A percentile compares a stretch with the other conserved stretches of the same genome.
phyloP scores from a whole-genome alignment of 192 early-diverging fungal genomes.

The Coemansia sp. region DNA sequence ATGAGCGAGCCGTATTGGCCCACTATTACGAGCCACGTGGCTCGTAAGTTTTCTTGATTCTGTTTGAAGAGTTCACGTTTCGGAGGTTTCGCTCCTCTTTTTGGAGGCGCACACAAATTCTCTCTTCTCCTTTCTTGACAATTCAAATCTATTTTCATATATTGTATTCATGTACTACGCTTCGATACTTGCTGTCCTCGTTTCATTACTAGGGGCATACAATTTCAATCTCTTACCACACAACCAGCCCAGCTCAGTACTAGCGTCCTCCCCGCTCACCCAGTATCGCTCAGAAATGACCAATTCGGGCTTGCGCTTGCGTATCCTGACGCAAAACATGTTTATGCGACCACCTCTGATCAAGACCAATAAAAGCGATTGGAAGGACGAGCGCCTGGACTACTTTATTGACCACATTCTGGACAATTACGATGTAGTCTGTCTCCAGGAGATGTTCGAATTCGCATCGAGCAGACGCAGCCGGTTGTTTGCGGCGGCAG shows the following conservation, averaged over 20 bases:
- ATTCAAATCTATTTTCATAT: not conserved
- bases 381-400: slow-evolving; percentile 75
- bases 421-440: slow-evolving; percentile 75
- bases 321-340: slow-evolving; percentile 68
- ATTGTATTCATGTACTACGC: not conserved
- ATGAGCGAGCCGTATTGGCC: too few relatives aligned
- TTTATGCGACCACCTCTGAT: slow-evolving; percentile 72
- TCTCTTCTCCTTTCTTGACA: not conserved
- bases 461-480: slow-evolving; percentile 65
- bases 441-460: slow-evolving; percentile 82
- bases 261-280: not conserved
- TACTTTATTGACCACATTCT: slow-evolving; percentile 68
- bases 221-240: slow-evolving; percentile 27
- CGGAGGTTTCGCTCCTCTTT: not conserved
- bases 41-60: too few relatives aligned
- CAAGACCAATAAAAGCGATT: slow-evolving; percentile 73
- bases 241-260: slow-evolving; percentile 17
- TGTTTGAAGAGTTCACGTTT: too few relatives aligned
- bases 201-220: slow-evolving; percentile 42
- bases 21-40: too few relatives aligned
- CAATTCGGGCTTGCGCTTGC: slow-evolving; percentile 12
- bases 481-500: slow-evolving; percentile 60
- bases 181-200: slow-evolving; percentile 15
- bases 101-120: too few relatives aligned
- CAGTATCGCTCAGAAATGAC: not conserved